Base-by-base conservation (phyloP, 1,284 basidiomycete genomes). In the Tremellales sp. region DNA sequence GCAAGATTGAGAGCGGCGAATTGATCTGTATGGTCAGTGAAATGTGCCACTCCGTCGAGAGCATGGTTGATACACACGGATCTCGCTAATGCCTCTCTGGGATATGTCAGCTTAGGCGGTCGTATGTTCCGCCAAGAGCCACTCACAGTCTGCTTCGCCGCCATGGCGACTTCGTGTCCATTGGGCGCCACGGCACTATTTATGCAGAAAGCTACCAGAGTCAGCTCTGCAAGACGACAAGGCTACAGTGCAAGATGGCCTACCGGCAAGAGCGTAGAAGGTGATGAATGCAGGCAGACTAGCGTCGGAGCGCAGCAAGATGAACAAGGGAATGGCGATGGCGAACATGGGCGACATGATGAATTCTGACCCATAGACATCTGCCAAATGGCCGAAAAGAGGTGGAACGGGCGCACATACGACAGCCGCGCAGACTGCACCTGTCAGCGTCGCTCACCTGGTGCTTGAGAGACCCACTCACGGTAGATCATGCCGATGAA, bases 401-500 rank as follows among this genome's bases (percentile, higher is more conserved):
- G 83, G 80, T 2, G 82, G 80, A 2, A 84, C 83, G 84, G 60
- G 46, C 52, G 63, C 52, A 0, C 82, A 81, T 0, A 86, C 86
- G 7, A 84, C 72, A 21, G 85, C 80, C n/a, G 80, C 80, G 8
- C 82, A 84, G 43, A 89, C 62, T 64, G 26, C 24, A 43, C n/a
- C n/a, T 17, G 36, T 39, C n/a, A 21, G 36, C 19, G 21, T 21
- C 35, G 13, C 40, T 6, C 21, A 10, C 10, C n/a, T n/a, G n/a
- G n/a, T n/a, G n/a, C n/a, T n/a, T n/a, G 13, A 19, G 33, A 2
- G 1, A 24, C 8, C 36, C 25, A 52, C 60, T 35, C 26, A 61
- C 62, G 75, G 64, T 84, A 86, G 13, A 87, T 78, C 10, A 88
- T 61, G 2, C 87, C 87, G 21, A 87, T 82, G 65, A 80, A 78